Evolutionary conservation across 202 grass and related monocot species (phyloP).

Genomic region (Carex sylvatica): DNA sequence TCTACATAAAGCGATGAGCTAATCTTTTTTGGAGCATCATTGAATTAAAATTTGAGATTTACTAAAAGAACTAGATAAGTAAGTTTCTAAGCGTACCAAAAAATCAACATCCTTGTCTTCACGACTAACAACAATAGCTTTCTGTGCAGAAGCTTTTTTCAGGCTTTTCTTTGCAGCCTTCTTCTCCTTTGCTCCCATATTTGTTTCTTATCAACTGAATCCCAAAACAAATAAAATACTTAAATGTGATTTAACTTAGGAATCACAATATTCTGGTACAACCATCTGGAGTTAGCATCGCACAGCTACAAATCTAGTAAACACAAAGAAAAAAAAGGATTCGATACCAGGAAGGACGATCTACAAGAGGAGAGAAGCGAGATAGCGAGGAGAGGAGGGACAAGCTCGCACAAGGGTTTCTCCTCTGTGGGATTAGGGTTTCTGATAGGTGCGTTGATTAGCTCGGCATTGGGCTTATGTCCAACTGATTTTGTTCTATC

Average conservation of each 20-base stretch:
- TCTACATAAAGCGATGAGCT: not conserved
- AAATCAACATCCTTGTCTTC: conserved; percentile 31
- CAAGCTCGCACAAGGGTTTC: not conserved
- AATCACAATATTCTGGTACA: not conserved
- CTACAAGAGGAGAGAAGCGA: not conserved
- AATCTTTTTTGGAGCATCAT: not conserved
- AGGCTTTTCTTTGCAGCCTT: conserved; percentile 41
- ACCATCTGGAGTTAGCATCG: not conserved
- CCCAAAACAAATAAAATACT: not conserved
- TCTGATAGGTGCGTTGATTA: not conserved
- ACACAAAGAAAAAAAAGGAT: not conserved
- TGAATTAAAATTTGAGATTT: not conserved
- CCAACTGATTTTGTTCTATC: not conserved
- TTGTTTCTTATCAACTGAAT: not conserved
- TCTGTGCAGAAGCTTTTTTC: conserved; percentile 29
- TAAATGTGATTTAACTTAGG: not conserved
- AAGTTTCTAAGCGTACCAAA: conserved; percentile 24
- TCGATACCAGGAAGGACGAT: not conserved
- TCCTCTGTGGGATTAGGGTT: not conserved
- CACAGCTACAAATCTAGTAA: not conserved
- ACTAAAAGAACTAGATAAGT: not conserved
- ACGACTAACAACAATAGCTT: conserved; percentile 13
- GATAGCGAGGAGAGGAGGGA: not conserved
- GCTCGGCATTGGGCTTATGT: not conserved
- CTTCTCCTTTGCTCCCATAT: conserved; percentile 47